Evolutionary conservation across 495 filamentous ascomycete species (phyloP), one percentile per base, ranked within the genome.

Genomic region (Sabuloglossum arenarium): DNA sequence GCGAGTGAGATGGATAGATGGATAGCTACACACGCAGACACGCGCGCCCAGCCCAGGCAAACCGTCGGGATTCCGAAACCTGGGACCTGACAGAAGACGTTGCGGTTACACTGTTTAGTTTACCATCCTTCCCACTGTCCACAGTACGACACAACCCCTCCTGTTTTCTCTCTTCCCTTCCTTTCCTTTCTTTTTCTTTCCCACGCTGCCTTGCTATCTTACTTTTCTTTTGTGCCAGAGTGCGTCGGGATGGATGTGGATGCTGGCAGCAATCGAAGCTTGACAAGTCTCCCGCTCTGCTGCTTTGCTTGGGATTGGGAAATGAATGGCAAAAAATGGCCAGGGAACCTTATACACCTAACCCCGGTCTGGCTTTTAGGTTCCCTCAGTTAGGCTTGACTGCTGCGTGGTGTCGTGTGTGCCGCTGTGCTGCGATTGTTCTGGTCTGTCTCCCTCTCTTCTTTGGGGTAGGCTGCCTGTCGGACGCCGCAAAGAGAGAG

Each of bases 161-260:
- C 23, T 58, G 53, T 57, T 37, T 60, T 57, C 29, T 57, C 39
- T 19, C 25, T 51, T 31, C 39, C 53, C 23, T 21, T 37, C 50
- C 29, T 27, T 59, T 51, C 42, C 57, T 31, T 57, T 58, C 59
- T 21, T 56, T 61, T 58, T 56, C 42, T 47, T 61, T 24, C 53
- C 54, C 61, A 61, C 51, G 49, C 49, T 59, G 54, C 47, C 31
- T 57, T 58, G 55, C 39, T 58, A 3, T 12, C n/a, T 59, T 57
- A 23, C 19, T 43, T 16, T 42, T 39, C 16, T 2, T 57, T 45
- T 34, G 43, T 51, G 51, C 59, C 59, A 51, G 64, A 60, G 58
- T 62, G 59, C 45, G 57, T 50, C 61, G 53, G 55, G 47, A 16
- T 43, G 39, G 16, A 43, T 16, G 39, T 23, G n/a, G n/a, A n/a